A percentile compares a stretch with the other conserved stretches of the same genome.
Evolutionary conservation across 108 stramenopile genomes (phyloP).

Genomic region (Bacterosira constricta): DNA sequence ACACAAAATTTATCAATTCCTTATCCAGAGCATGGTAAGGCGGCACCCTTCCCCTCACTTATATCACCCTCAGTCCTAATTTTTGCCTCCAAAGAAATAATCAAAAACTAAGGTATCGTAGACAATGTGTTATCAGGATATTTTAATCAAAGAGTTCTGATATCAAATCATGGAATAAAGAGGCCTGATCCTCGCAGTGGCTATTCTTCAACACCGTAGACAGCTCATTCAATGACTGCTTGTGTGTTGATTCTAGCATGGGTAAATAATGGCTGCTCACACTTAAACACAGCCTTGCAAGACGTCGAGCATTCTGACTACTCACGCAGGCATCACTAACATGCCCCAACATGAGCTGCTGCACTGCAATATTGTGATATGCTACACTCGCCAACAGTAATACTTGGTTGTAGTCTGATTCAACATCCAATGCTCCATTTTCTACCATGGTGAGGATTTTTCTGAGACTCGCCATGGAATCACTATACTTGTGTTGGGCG

Average conservation of each 20-base stretch:
- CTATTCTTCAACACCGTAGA: constrained; percentile 15
- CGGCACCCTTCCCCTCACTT: too few relatives aligned
- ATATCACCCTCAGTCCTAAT: too few relatives aligned
- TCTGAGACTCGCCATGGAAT: constrained; percentile 51
- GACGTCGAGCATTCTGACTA: constrained; percentile 60
- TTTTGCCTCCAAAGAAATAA: too few relatives aligned
- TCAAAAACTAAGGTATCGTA: too few relatives aligned
- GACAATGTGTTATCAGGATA: too few relatives aligned
- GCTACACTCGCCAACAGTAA: constrained; percentile 60
- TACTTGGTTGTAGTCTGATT: constrained; percentile 43
- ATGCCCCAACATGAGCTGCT: constrained; percentile 47
- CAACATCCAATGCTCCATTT: constrained; percentile 35
- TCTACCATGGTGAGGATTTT: constrained; percentile 48
- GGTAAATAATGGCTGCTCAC: constrained; percentile 58
- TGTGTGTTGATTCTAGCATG: constrained; percentile 59
- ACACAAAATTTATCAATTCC: too few relatives aligned
- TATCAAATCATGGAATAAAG: constrained; percentile 21
- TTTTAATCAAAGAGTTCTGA: constrained; percentile 6
- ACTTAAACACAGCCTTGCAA: constrained; percentile 67
- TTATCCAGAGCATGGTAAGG: too few relatives aligned
- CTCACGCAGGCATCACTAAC: constrained; percentile 56
- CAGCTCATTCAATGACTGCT: constrained; percentile 30
- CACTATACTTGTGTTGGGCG: constrained; percentile 48
- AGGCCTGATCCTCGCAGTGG: not conserved
- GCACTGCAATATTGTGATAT: constrained; percentile 74